These are phyloP conservation scores for Centella asiatica DNA, from an alignment of 129 eudicot species.

Conservation along the genomic window DNA sequence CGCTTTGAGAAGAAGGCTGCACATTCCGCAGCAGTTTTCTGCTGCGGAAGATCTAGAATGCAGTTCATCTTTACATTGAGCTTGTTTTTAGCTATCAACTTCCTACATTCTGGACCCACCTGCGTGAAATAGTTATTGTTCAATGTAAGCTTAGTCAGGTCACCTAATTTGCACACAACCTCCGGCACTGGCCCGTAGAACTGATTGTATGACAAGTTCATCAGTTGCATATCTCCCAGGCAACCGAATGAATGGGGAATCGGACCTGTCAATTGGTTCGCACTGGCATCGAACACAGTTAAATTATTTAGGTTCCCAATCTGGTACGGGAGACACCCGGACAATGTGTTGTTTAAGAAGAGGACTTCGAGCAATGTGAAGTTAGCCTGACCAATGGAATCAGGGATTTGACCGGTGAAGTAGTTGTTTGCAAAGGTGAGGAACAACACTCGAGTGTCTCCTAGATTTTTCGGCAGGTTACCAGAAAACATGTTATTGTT, in stretches of 20 bases:
- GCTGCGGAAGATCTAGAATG: conserved; percentile 24
- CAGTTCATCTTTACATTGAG: conserved; percentile 36
- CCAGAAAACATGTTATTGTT: conserved; percentile 30
- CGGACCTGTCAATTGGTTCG: conserved; percentile 27
- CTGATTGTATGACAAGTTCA: conserved; percentile 18
- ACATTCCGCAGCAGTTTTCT: conserved; percentile 21
- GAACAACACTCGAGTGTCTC: conserved; percentile 17
- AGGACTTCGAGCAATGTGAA: conserved; percentile 19
- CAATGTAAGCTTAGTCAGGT: conserved; percentile 12
- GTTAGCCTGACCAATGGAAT: conserved; percentile 19
- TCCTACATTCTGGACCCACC: conserved; percentile 36
- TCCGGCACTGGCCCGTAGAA: conserved; percentile 39
- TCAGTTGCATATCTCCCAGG: conserved; percentile 13
- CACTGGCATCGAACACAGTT: conserved; percentile 25
- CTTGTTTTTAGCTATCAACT: conserved; percentile 5
- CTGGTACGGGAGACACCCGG: conserved; percentile 33
- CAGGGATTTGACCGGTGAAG: conserved; percentile 27
- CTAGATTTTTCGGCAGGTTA: conserved; percentile 17
- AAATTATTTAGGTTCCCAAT: conserved; percentile 22
- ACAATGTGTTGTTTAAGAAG: conserved; percentile 23
- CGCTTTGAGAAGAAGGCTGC: conserved; percentile 16
- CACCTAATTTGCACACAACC: conserved; percentile 13
- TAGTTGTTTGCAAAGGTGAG: conserved; percentile 33
- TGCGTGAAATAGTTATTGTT: conserved; percentile 27
- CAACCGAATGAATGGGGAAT: conserved; percentile 37